A percentile compares a stretch with the other conserved stretches of the same genome.
Conservation (phyloP, 2,329 filamentous ascomycete species). For the Sporothrix mexicana region DNA sequence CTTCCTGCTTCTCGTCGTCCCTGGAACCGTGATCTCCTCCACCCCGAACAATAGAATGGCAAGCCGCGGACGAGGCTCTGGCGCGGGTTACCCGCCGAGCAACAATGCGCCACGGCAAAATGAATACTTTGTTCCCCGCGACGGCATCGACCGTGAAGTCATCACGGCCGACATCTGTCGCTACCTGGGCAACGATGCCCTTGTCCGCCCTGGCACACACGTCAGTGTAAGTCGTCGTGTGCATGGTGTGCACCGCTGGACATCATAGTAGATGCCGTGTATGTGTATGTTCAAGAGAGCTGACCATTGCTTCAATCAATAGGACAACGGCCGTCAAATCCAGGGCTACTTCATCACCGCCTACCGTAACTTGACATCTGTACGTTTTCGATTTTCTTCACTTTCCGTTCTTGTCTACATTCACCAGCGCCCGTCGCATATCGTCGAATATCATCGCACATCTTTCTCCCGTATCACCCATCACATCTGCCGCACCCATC, state of each 20-base stretch:
- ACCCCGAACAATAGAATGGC: conserved; percentile 24
- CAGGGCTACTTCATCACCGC: conserved; percentile 79
- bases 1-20: conserved; percentile 9
- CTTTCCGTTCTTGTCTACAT: neutral
- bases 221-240: conserved; percentile 59
- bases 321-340: conserved; percentile 66
- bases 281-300: neutral
- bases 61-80: conserved; percentile 23
- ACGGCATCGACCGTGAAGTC: conserved; percentile 82
- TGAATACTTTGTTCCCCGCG: conserved; percentile 80
- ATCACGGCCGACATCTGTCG: conserved; percentile 85
- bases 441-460: neutral
- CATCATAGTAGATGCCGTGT: neutral
- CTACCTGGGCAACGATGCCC: conserved; percentile 81
- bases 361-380: conserved; percentile 78
- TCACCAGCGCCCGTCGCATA: neutral
- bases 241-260: conserved; percentile 19
- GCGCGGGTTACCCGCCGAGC: conserved; percentile 12
- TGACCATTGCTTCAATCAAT: conserved; percentile 26
- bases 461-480: no score
- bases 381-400: conserved; percentile 53
- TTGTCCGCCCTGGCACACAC: conserved; percentile 75
- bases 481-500: neutral
- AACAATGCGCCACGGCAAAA: conserved; percentile 59
- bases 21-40: conserved; percentile 9